Evolutionary conservation across 2,329 filamentous ascomycete species (phyloP), one percentile per base, ranked within the genome.

Genomic region (Penicillium capsulatum): DNA sequence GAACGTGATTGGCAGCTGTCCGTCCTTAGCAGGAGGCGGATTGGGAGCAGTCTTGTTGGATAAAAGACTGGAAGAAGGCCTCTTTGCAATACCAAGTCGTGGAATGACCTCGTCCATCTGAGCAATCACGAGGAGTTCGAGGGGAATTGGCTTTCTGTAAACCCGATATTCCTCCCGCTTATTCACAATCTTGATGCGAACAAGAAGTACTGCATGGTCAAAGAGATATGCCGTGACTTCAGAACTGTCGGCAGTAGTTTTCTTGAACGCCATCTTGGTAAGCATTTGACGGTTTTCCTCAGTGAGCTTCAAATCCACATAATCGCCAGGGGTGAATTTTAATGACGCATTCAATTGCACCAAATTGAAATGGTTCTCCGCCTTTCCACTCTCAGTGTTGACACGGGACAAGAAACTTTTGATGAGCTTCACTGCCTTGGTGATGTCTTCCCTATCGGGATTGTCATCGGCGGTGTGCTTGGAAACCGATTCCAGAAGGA

Each of bases 91-190:
- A 16, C 89, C 89, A 34, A 83, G 67, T 48, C 79, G 82, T 3
- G 90, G 90, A 29, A 95, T 86, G 19, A 97, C 83, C 61, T 96
- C 89, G 37, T 97, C 91, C 91, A 98, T 97, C 61, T 97, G 91
- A 37, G 85, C 83, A 53, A 98, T 97, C 16, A 92, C 83, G 11
- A 98, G 75, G 5, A 98, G 75, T 63, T 98, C 92, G 20, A 98
- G 71, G 10, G 92, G 92, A 51, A 98, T 98, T 1, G 92, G 92
- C 71, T 90, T 87, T 57, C 89, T 81, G 66, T 97, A 97, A 1
- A 95, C 92, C 61, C 94, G 92, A 46, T 94, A 83, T 61, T 97
- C 91, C 63, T 98, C 92, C 30, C 80, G 80, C 71, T 97, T 97
- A 64, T 92, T 94, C 43, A 86, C 85, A 44, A 84, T 83, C 70